A percentile compares a stretch with the other conserved stretches of the same genome.
Evolutionary conservation across 2,329 filamentous ascomycete genomes (phyloP).

Genomic region (Diaporthe australafricana): DNA sequence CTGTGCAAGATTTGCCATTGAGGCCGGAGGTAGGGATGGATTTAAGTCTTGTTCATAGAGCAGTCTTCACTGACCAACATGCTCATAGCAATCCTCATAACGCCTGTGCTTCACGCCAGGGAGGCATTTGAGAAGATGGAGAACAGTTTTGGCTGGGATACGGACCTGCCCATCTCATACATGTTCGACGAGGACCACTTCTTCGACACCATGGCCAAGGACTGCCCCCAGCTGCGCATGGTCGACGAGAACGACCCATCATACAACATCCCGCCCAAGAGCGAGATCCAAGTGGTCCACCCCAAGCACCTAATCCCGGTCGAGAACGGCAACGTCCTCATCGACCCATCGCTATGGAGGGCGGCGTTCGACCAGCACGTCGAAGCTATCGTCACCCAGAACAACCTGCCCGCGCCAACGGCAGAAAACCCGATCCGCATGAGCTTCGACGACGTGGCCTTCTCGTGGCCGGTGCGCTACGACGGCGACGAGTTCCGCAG

Average conservation of each 20-base stretch:
- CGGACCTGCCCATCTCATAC: slow-evolving; percentile 29
- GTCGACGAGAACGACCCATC: slow-evolving; percentile 22
- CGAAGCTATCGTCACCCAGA: background rate
- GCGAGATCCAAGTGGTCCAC: slow-evolving; percentile 3
- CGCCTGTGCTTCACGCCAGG: slow-evolving; percentile 28
- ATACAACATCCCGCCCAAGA: slow-evolving; percentile 28
- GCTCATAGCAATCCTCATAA: slow-evolving; percentile 26
- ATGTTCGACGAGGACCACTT: slow-evolving; percentile 37
- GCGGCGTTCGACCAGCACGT: slow-evolving; percentile 27
- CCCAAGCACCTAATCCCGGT: slow-evolving; percentile 21
- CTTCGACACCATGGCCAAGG: slow-evolving; percentile 28
- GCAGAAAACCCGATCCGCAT: slow-evolving; percentile 24
- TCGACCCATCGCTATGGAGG: slow-evolving; percentile 17
- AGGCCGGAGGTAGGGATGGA: slow-evolving; percentile 23
- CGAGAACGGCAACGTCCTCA: slow-evolving; percentile 21
- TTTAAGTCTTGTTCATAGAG: too few species aligned
- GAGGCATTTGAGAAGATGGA: slow-evolving; percentile 32
- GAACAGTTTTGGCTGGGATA: slow-evolving; percentile 34
- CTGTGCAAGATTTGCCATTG: slow-evolving; percentile 32
- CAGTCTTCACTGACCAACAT: background rate
- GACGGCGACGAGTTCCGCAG: slow-evolving; percentile 31
- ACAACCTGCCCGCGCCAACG: background rate
- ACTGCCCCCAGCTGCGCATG: slow-evolving; percentile 36
- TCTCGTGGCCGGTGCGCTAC: slow-evolving; percentile 33
- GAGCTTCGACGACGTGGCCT: slow-evolving; percentile 33